Percentiles rank a stretch among this genome's conserved stretches.
phyloP scores from a whole-genome alignment of 2,329 filamentous ascomycete species.

The Talaromyces sp. region DNA sequence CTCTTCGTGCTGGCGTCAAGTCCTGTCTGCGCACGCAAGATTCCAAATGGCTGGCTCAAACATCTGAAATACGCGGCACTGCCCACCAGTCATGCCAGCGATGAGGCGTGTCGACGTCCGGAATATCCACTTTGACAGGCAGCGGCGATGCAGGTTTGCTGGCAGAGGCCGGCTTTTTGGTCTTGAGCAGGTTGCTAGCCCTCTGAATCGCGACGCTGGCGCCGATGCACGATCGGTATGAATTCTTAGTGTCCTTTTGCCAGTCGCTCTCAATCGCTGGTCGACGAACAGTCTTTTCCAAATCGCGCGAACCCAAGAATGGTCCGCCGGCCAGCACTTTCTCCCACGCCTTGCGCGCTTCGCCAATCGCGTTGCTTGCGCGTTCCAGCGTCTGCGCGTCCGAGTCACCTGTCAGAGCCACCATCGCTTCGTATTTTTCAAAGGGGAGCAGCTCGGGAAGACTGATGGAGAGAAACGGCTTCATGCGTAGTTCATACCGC shows the following conservation, averaged over 20 bases:
- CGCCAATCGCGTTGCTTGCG: constrained; percentile 31
- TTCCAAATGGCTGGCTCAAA: not conserved
- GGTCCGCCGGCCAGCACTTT: constrained; percentile 34
- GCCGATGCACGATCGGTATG: constrained; percentile 65
- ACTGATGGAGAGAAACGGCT: constrained; percentile 65
- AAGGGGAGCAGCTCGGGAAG: constrained; percentile 63
- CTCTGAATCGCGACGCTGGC: constrained; percentile 59
- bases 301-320: constrained; percentile 18
- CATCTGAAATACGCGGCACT: constrained; percentile 33
- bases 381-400: constrained; percentile 35
- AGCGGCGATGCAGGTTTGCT: constrained; percentile 8
- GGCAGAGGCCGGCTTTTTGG: not conserved
- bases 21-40: not conserved
- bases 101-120: constrained; percentile 31
- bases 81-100: constrained; percentile 43
- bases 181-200: constrained; percentile 50
- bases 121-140: constrained; percentile 30
- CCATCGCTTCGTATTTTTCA: constrained; percentile 51
- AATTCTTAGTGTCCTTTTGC: constrained; percentile 53
- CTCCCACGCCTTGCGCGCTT: constrained; percentile 40
- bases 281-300: constrained; percentile 16
- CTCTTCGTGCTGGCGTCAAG: not conserved
- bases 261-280: constrained; percentile 56
- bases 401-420: constrained; percentile 38
- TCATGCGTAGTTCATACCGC: constrained; percentile 81